A percentile compares a stretch with the other conserved stretches of the same genome.
phyloP scores from a whole-genome alignment of 2,329 filamentous ascomycete species.

The Ophiostoma sp. region DNA sequence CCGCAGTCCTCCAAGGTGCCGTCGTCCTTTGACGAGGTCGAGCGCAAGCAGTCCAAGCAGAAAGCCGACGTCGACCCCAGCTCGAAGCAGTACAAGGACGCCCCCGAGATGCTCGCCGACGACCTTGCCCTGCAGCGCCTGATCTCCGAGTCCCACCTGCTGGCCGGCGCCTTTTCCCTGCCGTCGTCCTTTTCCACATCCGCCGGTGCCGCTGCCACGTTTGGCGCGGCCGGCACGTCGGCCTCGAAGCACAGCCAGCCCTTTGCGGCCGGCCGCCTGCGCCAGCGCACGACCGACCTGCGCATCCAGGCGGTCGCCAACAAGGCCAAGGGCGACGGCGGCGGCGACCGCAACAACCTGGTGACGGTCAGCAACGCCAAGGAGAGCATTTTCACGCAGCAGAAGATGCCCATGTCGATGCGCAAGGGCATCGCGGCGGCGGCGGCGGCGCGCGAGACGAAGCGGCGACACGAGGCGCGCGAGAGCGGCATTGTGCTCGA shows the following conservation, averaged over 20 bases:
- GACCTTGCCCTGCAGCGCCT: conserved; percentile 89
- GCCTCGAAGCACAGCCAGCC: conserved; percentile 31
- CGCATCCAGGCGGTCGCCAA: conserved; percentile 75
- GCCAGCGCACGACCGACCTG: conserved; percentile 76
- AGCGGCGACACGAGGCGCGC: conserved; percentile 68
- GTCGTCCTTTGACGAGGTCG: conserved; percentile 25
- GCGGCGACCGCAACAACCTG: conserved; percentile 48
- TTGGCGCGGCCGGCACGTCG: conserved; percentile 34
- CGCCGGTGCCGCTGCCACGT: conserved; percentile 35
- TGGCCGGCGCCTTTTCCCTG: conserved; percentile 48
- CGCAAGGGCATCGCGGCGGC: conserved; percentile 78
- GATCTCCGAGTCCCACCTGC: conserved; percentile 84
- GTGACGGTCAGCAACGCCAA: conserved; percentile 62
- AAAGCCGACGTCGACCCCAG: conserved; percentile 38
- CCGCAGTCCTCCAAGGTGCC: conserved; percentile 44
- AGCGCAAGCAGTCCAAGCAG: conserved; percentile 17
- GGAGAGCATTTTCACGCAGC: conserved; percentile 64
- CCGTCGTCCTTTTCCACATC: conserved; percentile 37
- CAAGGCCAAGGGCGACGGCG: conserved; percentile 40
- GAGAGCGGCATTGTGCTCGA: conserved; percentile 92
- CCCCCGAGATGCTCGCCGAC: conserved; percentile 71
- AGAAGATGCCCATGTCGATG: conserved; percentile 83
- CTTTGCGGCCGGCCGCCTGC: conserved; percentile 60
- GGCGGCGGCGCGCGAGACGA: conserved; percentile 58
- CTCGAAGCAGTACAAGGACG: conserved; percentile 55